Evolutionary conservation across 257 asterid genomes (phyloP), one percentile per base, ranked within the genome.

Genomic region (Jacaranda copaia): DNA sequence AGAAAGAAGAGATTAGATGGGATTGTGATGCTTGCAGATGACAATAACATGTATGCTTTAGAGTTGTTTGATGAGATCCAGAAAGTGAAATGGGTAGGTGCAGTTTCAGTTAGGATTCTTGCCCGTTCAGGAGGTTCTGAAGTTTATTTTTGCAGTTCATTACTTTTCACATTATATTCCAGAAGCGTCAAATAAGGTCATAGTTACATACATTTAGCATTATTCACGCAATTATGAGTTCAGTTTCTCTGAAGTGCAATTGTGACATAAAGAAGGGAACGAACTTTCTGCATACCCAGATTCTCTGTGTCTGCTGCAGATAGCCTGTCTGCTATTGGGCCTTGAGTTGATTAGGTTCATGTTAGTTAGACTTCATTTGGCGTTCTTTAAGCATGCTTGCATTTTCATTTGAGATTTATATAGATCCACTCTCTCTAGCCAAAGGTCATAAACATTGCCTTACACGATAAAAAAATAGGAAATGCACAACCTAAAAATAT

Each of bases 21-120:
- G 16, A 70, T 90, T 36, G 87, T 90, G 73, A 73, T 90, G 81
- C 88, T 90, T 86, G 93, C 89, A 2, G 96, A 90, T 84, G 96
- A 90, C 73, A 88, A 93, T 81, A 90, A 90, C 78, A 90, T 90
- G 96, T 90, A 85, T 69, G 82, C 90, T 49, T 61, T 88, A 87
- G 91, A 88, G 83, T 64, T 90, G 38, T 90, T 88, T 77, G 90
- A 90, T 81, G 96, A 90, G 81, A 88, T 88, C 78, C 93, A 90
- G 67, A 88, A 86, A 73, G 91, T 88, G 78, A 81, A 83, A 74
- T 87, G 93, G 93, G 16, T 90, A 55, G 96, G 90, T 5, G 89
- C 93, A 8, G 79, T 88, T 46, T 88, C 96, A 0, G 76, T 90
- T 70, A 92, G 93, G 43, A 88, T 90, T 85, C 87, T 90, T 71